A percentile compares a stretch with the other conserved stretches of the same genome.
phyloP scores from a whole-genome alignment of 768 basidiomycete species.

The Mycena kentingensis region DNA sequence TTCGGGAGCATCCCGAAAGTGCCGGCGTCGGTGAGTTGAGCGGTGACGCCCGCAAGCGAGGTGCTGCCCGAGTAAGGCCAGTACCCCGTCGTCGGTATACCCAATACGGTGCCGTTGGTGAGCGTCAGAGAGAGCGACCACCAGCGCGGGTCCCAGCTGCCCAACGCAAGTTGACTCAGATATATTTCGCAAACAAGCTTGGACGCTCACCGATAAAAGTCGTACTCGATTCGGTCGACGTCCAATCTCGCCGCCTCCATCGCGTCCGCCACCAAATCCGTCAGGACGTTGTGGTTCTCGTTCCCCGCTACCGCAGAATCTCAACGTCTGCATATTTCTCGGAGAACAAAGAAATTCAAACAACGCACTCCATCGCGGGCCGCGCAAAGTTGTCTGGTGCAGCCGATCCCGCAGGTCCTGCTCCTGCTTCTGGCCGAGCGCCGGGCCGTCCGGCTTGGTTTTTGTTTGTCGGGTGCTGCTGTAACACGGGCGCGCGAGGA shows the following conservation, averaged over 20 bases:
- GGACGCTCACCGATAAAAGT: slow-evolving; percentile 24
- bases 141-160: slow-evolving; percentile 36
- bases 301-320: slow-evolving; percentile 28
- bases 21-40: slow-evolving; percentile 29
- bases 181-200: not conserved
- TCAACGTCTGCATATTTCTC: not conserved
- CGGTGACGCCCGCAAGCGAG: slow-evolving; percentile 29
- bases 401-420: slow-evolving; percentile 31
- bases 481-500: no score
- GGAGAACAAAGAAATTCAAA: not conserved
- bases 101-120: slow-evolving; percentile 30
- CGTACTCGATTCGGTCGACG: slow-evolving; percentile 30
- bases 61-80: slow-evolving; percentile 36
- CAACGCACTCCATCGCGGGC: slow-evolving; percentile 34
- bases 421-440: slow-evolving; percentile 22
- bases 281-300: slow-evolving; percentile 34
- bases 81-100: slow-evolving; percentile 34
- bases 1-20: slow-evolving; percentile 26
- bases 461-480: no score
- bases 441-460: no score
- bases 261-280: slow-evolving; percentile 24
- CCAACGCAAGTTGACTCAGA: not conserved
- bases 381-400: slow-evolving; percentile 33
- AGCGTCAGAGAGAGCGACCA: slow-evolving; percentile 34
- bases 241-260: slow-evolving; percentile 29